Evolutionary conservation across 768 basidiomycete species (phyloP), one percentile per base, ranked within the genome.

Genomic region (Macrolepiota albuminosa): DNA sequence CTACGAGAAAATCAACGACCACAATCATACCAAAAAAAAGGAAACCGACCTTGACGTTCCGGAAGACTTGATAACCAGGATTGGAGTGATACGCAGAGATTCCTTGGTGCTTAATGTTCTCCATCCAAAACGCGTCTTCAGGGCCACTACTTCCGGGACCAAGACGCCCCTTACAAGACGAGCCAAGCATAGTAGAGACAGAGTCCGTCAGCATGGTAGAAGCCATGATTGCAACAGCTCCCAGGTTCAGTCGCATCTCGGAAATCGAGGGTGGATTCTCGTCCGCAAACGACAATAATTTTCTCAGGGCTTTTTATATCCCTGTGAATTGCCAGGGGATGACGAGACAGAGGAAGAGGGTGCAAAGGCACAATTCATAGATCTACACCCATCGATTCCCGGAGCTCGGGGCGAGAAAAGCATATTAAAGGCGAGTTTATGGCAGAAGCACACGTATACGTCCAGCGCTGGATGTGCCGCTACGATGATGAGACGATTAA

Each of bases 91-190:
- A 87, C 3, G 90, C 81, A 0, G 90, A 76, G 21, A 74, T 84
- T 34, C 87, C 89, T 68, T 86, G 89, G 62, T 90, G 90, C 56
- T 80, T 83, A 68, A 92, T 89, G 54, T 64, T 81, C 70, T 91
- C 72, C 68, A 89, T 69, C 89, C 90, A 92, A 68, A 81, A 91
- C 2, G 86, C 80, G 47, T 85, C 86, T 8, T 68, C 70, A 34
- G 84, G 70, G 3, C 74, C 73, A 18, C 88, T 84, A 8, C 72
- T 77, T 50, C 86, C 86, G 16, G 72, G 59, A n/a, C 76, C 79
- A 8, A 84, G 66, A 4, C 81, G 76, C 29, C 73, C 70, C 29
- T 75, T 66, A 67, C 81, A 85, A 36, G 75, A 74, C 3, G 70
- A 63, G 3, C 82, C 83, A 16, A 80, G 73, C 33, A 66, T 53